phyloP scores from a whole-genome alignment of 345 rosid genomes.

The Physaria fendleri region DNA sequence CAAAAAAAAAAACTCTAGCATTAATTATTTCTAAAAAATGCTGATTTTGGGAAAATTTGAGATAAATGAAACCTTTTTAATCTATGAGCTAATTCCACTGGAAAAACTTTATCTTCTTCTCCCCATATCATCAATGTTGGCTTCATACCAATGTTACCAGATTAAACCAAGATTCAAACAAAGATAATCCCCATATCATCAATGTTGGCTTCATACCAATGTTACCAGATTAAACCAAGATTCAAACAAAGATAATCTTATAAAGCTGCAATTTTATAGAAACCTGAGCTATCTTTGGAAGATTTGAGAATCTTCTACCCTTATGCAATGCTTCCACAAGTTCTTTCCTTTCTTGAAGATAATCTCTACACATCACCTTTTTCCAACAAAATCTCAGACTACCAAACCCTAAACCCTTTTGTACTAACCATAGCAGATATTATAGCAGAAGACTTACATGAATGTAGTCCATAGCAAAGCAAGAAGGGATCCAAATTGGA shows the following conservation, averaged over 20 bases:
- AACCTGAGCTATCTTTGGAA: no score
- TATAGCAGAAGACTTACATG: not conserved
- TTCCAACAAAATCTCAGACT: not conserved
- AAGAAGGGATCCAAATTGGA: conserved; percentile 44
- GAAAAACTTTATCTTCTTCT: conserved; percentile 74
- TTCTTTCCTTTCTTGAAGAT: no score
- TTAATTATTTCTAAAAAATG: not conserved
- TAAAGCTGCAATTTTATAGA: no score
- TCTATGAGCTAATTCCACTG: conserved; percentile 70
- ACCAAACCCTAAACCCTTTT: no score
- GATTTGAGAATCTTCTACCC: no score
- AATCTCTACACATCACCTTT: not conserved
- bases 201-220: not conserved
- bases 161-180: not conserved
- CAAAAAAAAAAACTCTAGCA: not conserved
- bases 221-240: no score
- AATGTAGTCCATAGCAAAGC: conserved; percentile 54
- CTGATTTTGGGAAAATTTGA: not conserved
- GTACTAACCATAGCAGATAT: no score
- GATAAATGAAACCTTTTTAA: conserved; percentile 40
- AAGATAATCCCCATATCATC: not conserved
- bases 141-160: conserved; percentile 21
- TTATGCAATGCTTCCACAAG: no score
- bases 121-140: conserved; percentile 76
- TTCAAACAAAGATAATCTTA: no score